Base-by-base conservation (phyloP, 306 rosid genomes). In the Lathyrus aphaca region DNA sequence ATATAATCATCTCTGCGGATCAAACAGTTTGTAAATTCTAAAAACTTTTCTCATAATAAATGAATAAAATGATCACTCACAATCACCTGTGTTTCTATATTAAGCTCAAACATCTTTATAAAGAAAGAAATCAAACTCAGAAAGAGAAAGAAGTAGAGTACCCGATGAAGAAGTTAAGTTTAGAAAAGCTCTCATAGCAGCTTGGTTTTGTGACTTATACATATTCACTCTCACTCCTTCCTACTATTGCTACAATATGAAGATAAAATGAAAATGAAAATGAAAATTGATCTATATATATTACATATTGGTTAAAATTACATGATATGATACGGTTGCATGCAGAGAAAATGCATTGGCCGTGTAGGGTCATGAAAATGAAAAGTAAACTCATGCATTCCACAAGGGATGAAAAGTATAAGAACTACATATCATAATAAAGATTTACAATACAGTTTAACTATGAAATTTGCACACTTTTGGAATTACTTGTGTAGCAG, bases 191-290 rank as follows among this genome's bases (percentile, higher is more conserved):
- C 55, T 71, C 84, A 63, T 86, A 78, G 89, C 91, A 5, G 87
- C 89, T 51, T 71, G 68, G 78, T 88, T 86, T 13, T 58, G 80
- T 1, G 77, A 32, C 86, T 86, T 88, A 82, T 82, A 84, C 97
- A 88, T 90, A 55, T 39, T 59, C 46, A 59, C 27, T n/a, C 38
- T 35, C n/a, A 30, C 64, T 57, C 21, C 8, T 17, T 49, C 3
- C 1, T 45, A 5, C 16, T n/a, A 14, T 45, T 5, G 2, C 9
- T n/a, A 35, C 39, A 8, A 45, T 5, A 0, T 45, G 51, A 45
- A 45, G 8, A 2, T 15, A 45, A 2, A 50, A 8, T 53, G 15
- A 53, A 11, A 21, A 0, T 23, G 39, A 53, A 54, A 23, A 23
- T 12, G 21, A 10, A 10, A 21, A 21, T 4, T 18, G 5, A 11